Base-by-base conservation (phyloP, 768 basidiomycete genomes). In the Rhodosporidiobolus sp. region DNA sequence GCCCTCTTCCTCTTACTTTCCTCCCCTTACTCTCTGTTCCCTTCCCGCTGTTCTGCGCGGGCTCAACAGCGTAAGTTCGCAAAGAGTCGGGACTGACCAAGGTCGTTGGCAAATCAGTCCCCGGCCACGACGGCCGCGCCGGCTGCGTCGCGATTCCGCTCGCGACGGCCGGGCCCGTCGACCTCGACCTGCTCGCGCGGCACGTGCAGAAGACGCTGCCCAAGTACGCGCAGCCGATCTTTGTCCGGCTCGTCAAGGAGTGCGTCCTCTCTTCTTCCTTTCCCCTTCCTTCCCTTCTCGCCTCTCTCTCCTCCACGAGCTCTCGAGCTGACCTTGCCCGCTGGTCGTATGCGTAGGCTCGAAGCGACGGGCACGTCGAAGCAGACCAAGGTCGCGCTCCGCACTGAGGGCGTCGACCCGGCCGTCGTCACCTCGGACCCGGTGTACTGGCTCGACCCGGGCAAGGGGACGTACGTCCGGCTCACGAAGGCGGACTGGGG, bases 381-480 rank as follows among this genome's bases (percentile, higher is more conserved):
- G 53, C 65, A 67, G 28, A 57, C 49, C 20, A 76, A 76, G n/a
- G 65, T 62, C 26, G 50, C 28, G 1, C 63, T 70, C 17, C 55
- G 75, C 12, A 73, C 64, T 56, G 65, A 76, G 45, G 75, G 75
- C 24, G 69, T 76, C 59, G 75, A 76, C 52, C 71, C 69, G 5
- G 59, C 35, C 49, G 38, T 56, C 12, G 65, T 67, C 4, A 2
- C 20, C 32, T 16, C 24, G 14, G 68, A 70, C 45, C 50, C 53
- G 43, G 61, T 76, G 10, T 73, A 48, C 56, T 76, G 75, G 75
- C 55, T 76, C 11, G 52, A 65, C 50, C 63, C 69, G 5, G 43
- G 52, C 14, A 48, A 35, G 17, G 35, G 30, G 11, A 30, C 24
- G 32, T 76, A 76, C 30, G 56, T 63, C 9, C 65, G 58, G 22